Conservation (phyloP, 495 filamentous ascomycete genomes). For the Thermothielavioides terrestris region DNA sequence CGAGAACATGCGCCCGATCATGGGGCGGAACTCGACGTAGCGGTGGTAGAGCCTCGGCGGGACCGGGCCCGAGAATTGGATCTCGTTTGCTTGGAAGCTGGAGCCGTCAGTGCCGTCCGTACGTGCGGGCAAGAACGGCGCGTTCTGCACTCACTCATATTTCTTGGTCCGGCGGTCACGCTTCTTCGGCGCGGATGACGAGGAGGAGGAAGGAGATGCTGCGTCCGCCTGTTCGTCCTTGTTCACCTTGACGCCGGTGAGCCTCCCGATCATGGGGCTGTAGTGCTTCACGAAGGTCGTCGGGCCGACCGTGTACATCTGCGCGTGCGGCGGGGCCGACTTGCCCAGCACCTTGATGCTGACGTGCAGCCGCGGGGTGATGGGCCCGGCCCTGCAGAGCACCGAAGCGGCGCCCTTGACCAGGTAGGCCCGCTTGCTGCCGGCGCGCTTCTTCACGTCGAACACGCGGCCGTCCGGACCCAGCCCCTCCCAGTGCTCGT, state of each 20-base stretch:
- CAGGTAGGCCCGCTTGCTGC: constrained; percentile 75
- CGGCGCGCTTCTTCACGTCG: constrained; percentile 71
- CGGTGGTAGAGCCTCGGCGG: constrained; percentile 73
- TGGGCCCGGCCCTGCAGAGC: constrained; percentile 47
- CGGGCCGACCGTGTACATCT: constrained; percentile 69
- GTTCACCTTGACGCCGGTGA: constrained; percentile 66
- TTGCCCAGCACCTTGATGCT: constrained; percentile 67
- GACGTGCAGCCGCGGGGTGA: constrained; percentile 48
- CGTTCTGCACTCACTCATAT: too few species aligned
- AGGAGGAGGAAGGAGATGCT: constrained; percentile 24
- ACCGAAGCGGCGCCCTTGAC: constrained; percentile 51
- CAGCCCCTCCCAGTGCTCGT: constrained; percentile 59
- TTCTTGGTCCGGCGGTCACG: constrained; percentile 47
- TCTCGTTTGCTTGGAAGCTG: constrained; percentile 88
- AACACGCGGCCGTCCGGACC: constrained; percentile 48
- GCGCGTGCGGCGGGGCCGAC: constrained; percentile 63
- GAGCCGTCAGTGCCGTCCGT: background rate
- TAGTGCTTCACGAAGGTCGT: constrained; percentile 76
- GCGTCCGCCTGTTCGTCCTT: constrained; percentile 30
- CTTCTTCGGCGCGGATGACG: too few species aligned
- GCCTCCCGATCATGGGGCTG: constrained; percentile 77
- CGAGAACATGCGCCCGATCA: constrained; percentile 83
- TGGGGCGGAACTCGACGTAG: constrained; percentile 86
- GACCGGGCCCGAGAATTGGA: constrained; percentile 78
- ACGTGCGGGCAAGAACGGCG: background rate